phyloP scores from a whole-genome alignment of 2,329 filamentous ascomycete genomes.

The Ophiostoma ips region DNA sequence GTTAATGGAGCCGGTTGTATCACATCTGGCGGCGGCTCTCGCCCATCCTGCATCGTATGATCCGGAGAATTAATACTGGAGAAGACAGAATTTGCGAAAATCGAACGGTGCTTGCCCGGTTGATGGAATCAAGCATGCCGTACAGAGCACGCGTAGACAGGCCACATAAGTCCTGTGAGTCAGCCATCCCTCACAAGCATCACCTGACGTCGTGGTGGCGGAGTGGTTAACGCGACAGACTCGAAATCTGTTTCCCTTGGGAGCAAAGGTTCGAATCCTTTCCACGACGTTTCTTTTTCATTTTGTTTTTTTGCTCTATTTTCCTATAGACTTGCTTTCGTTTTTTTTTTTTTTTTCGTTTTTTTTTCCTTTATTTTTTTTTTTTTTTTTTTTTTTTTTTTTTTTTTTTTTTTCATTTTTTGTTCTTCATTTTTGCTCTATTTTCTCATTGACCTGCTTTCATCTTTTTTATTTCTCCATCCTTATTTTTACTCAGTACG shows the following conservation, averaged over 20 bases:
- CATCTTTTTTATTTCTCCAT: not conserved
- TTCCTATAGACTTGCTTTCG: not conserved
- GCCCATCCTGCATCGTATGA: too few relatives aligned
- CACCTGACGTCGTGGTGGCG: conserved; percentile 2
- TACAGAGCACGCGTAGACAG: too few relatives aligned
- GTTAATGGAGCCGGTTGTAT: too few relatives aligned
- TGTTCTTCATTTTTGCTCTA: not conserved
- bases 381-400: not conserved
- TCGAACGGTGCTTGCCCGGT: too few relatives aligned
- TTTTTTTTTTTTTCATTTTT: not conserved
- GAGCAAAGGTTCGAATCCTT: conserved; percentile 1
- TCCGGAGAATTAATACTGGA: too few relatives aligned
- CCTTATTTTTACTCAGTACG: too few relatives aligned
- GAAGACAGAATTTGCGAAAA: too few relatives aligned
- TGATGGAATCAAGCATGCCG: too few relatives aligned
- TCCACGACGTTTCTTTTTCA: not conserved
- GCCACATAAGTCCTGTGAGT: too few relatives aligned
- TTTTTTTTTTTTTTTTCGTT: not conserved
- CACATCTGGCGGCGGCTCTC: too few relatives aligned
- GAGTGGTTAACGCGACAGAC: conserved; percentile 2
- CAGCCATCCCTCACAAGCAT: too few relatives aligned
- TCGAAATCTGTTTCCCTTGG: conserved; percentile 1
- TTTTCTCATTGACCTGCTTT: not conserved
- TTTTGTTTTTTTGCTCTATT: not conserved
- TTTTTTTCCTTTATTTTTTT: not conserved